phyloP scores from a whole-genome alignment of 192 early-diverging fungal species.

The Podila clonocystis region DNA sequence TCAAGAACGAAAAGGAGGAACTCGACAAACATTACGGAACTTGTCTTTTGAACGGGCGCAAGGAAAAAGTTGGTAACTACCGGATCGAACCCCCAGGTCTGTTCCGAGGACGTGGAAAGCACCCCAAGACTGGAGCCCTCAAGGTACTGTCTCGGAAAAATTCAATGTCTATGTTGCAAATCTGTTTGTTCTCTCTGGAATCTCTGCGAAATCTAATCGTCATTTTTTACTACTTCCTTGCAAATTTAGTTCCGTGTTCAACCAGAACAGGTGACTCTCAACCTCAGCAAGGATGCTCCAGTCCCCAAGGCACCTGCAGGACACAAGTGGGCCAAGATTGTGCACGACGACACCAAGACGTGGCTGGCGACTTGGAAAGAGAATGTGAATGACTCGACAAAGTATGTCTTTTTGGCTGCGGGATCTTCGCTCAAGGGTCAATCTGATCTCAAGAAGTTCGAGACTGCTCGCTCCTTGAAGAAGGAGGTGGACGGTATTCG shows the following conservation, averaged over 20 bases:
- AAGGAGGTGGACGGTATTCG: slow-evolving; percentile 82
- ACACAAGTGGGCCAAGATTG: slow-evolving; percentile 88
- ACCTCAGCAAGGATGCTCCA: slow-evolving; percentile 80
- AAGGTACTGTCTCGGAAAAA: slow-evolving; percentile 65
- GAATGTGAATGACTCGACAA: slow-evolving; percentile 92
- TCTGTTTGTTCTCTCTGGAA: not conserved
- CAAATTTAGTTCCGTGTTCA: slow-evolving; percentile 73
- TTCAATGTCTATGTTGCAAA: not conserved
- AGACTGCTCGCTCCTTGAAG: slow-evolving; percentile 93
- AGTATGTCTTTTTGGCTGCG: slow-evolving; percentile 96
- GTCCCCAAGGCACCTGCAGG: slow-evolving; percentile 88
- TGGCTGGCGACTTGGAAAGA: slow-evolving; percentile 99
- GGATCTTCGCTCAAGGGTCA: slow-evolving; percentile 94
- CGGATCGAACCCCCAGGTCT: slow-evolving; percentile 96
- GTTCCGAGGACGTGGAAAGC: slow-evolving; percentile 97
- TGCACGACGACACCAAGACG: slow-evolving; percentile 91
- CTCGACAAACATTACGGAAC: slow-evolving; percentile 82
- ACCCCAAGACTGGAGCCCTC: slow-evolving; percentile 92
- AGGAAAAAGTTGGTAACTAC: slow-evolving; percentile 98
- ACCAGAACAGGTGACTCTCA: slow-evolving; percentile 95
- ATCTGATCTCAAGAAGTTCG: slow-evolving; percentile 96
- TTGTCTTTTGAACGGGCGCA: slow-evolving; percentile 86
- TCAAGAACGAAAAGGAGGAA: slow-evolving; percentile 75
- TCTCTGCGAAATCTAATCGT: not conserved
- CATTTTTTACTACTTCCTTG: not conserved